Evolutionary conservation across 257 asterid genomes (phyloP), one percentile per base, ranked within the genome.

Genomic region (Primulina huaijiensis): DNA sequence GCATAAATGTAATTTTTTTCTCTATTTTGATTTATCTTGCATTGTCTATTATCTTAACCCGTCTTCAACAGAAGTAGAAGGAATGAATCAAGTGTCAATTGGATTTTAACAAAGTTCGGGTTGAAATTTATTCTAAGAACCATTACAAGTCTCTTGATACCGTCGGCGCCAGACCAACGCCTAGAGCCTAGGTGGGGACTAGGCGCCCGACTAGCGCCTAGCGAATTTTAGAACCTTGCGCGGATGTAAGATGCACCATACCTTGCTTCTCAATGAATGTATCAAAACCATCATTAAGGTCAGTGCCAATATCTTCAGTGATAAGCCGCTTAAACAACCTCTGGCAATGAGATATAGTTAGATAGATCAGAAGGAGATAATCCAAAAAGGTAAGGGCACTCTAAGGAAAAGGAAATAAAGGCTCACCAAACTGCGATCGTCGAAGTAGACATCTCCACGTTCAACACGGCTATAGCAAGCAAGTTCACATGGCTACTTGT

Each of bases 401-500:
- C 35, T 33, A 37, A 53, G 63, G 73, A 68, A 76, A 55, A 53
- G 64, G 72, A 58, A 76, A 62, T 30, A 68, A 74, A 77, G 29
- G 79, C 92, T 89, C 82, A 90, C 99, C 97, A 93, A 82, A 74
- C 95, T 88, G 72, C 96, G 90, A 62, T 90, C 99, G 62, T 93
- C 99, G 80, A 89, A 90, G 89, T 72, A 83, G 79, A 90, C 99
- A 38, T 89, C 96, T 46, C 99, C 99, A 62, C 90, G 96, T 86
- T 93, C 97, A 40, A 76, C 89, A 16, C 97, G 96, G 79, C 99
- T 93, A 80, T 40, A 90, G 90, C 99, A 90, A 69, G 92, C 97
- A 67, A 93, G 96, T 77, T 93, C 99, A 75, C 97, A 93, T 62
- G 99, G 99, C 99, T 93, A 73, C 62, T 74, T 76, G 68, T 52